Conservation (phyloP, 2,329 filamentous ascomycete genomes). For the Rosellinia necatrix region DNA sequence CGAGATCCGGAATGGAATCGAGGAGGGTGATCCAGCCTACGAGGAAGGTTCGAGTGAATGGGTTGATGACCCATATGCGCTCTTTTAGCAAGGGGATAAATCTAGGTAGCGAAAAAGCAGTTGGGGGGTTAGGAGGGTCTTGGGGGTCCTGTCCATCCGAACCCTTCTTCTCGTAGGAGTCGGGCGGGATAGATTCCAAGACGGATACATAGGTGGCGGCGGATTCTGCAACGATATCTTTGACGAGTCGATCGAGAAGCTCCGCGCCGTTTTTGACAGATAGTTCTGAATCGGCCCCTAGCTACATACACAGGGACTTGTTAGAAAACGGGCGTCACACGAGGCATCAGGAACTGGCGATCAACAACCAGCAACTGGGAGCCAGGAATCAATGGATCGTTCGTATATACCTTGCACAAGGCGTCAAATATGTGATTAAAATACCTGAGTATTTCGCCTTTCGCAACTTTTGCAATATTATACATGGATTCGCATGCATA, state of each 20-base stretch:
- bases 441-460: constrained; percentile 94
- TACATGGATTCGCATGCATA: constrained; percentile 99
- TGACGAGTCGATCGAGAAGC: constrained; percentile 89
- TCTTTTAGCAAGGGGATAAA: constrained; percentile 96
- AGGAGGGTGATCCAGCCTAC: constrained; percentile 95
- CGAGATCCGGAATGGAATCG: constrained; percentile 94
- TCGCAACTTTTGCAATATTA: constrained; percentile 98
- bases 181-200: constrained; percentile 60
- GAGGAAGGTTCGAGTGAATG: constrained; percentile 91
- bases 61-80: constrained; percentile 90
- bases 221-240: constrained; percentile 94
- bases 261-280: constrained; percentile 99
- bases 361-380: too few relatives aligned
- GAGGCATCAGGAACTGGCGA: too few relatives aligned
- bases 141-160: constrained; percentile 41
- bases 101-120: constrained; percentile 85
- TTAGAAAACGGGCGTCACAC: constrained; percentile 10
- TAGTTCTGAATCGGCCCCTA: constrained; percentile 92
- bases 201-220: constrained; percentile 94
- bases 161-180: constrained; percentile 53
- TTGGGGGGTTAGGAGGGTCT: constrained; percentile 62
- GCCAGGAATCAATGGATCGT: not conserved
- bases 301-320: constrained; percentile 52
- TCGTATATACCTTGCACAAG: constrained; percentile 76
- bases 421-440: constrained; percentile 99